phyloP scores from a whole-genome alignment of 352 stramenopile genomes.

The Pythium insidiosum region DNA sequence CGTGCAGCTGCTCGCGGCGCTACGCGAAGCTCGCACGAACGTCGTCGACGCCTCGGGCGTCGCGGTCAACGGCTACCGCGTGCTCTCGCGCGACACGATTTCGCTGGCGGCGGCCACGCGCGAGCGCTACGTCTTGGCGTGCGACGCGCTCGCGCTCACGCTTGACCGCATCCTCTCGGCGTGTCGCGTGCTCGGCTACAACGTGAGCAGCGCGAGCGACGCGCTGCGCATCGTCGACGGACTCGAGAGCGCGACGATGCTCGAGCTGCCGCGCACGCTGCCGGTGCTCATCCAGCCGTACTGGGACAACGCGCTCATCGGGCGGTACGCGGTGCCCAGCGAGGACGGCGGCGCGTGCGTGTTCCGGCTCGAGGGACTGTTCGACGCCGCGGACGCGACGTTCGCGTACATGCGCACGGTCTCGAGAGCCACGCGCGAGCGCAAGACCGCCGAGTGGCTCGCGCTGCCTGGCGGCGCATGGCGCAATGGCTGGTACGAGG shows the following conservation, averaged over 20 bases:
- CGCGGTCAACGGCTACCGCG: slow-evolving; percentile 6
- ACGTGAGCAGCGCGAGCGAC: slow-evolving; percentile 8
- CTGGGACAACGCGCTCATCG: slow-evolving; percentile 23
- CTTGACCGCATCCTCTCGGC: slow-evolving; percentile 6
- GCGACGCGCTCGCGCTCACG: slow-evolving; percentile 10
- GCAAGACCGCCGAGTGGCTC: slow-evolving; percentile 32
- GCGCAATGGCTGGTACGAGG: slow-evolving; percentile 38
- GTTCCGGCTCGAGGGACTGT: slow-evolving; percentile 30
- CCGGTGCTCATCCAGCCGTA: slow-evolving; percentile 37
- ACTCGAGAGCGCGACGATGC: slow-evolving; percentile 12
- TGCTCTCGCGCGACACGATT: slow-evolving; percentile 5
- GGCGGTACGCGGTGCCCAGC: slow-evolving; percentile 22
- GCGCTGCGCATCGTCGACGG: slow-evolving; percentile 20
- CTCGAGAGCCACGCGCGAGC: slow-evolving; percentile 15
- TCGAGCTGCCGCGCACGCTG: slow-evolving; percentile 21
- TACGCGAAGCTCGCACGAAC: too few relatives aligned
- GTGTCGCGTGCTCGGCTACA: slow-evolving; percentile 13
- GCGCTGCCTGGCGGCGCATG: slow-evolving; percentile 13
- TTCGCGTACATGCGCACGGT: slow-evolving; percentile 12
- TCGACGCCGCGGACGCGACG: slow-evolving; percentile 11
- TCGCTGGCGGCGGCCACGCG: neutral
- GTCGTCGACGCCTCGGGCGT: neutral
- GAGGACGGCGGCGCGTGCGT: slow-evolving; percentile 29
- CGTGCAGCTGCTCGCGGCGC: slow-evolving; percentile 21
- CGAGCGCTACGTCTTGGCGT: slow-evolving; percentile 11